Conservation (phyloP, 2,329 filamentous ascomycete species). For the Colletotrichum eleusines region DNA sequence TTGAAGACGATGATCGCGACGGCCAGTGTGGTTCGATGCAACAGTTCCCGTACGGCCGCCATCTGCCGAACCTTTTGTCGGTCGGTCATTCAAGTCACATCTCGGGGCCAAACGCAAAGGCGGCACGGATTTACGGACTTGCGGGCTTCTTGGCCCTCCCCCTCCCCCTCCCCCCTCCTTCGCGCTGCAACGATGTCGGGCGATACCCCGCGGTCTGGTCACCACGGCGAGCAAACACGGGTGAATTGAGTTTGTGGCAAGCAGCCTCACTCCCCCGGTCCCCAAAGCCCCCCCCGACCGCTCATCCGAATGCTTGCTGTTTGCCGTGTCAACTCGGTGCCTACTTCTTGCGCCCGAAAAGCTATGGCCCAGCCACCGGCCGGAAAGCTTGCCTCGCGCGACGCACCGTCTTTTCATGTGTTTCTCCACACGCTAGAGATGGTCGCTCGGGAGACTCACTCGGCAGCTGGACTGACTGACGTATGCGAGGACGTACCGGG, state of each 20-base stretch:
- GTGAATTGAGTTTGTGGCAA: background rate
- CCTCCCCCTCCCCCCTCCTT: no score
- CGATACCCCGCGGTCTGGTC: background rate
- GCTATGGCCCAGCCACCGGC: conserved; percentile 21
- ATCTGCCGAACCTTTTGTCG: background rate
- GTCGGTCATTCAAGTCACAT: background rate
- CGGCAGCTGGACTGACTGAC: conserved; percentile 5
- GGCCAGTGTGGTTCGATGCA: background rate
- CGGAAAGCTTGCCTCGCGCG: background rate
- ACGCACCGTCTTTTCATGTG: background rate
- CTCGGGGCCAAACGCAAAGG: background rate
- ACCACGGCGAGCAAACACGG: background rate
- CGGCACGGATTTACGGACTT: conserved; percentile 16
- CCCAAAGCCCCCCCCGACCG: no score
- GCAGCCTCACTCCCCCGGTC: background rate
- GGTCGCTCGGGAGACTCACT: background rate
- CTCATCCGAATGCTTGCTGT: conserved; percentile 12
- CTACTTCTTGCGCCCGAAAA: conserved; percentile 28
- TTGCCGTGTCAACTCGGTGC: conserved; percentile 9
- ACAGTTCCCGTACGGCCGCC: background rate
- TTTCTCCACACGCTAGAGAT: background rate
- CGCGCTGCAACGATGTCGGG: background rate
- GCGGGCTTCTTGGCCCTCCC: background rate
- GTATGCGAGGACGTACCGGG: background rate
- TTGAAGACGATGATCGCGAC: background rate